Evolutionary conservation across 305 asterid genomes (phyloP), one percentile per base, ranked within the genome.

Genomic region (Fraxinus baroniana): DNA sequence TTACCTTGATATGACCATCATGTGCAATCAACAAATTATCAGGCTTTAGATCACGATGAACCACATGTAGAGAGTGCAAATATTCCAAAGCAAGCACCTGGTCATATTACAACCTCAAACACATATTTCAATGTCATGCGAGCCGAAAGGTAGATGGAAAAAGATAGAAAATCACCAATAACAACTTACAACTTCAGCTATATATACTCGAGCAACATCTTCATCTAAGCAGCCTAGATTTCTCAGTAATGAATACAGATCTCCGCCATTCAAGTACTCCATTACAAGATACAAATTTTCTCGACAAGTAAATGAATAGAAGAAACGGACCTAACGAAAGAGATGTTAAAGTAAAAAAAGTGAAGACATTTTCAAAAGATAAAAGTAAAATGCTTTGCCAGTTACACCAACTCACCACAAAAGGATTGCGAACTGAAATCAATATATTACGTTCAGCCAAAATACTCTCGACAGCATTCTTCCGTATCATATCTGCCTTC

Each of bases 81-180:
- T 97, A 97, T 86, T 97, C 99, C 97, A 95, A 89, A 80, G 99
- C 99, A 90, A 97, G 99, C 78, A 97, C 99, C 99, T 97, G 89
- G 18, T 66, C 87, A 88, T 22, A 62, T 62, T 22, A 62, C 76
- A 87, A 74, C 49, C 72, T 83, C 76, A 81, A 85, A 85, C 73
- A 36, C 81, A 70, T 79, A 70, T 79, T 76, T 80, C 72, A 81
- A 83, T 80, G 73, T 78, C 60, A 64, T 33, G 77, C 62, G 78
- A 81, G 55, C 44, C 15, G 46, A 55, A 68, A 79, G 81, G 80
- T 76, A 13, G 78, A 36, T 75, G 79, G 39, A 30, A 17, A 70
- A 60, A 74, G 35, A 74, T 35, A 5, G 60, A 35, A 86, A 79
- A 72, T 46, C 75, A 80, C 52, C 52, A 84, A 79, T 32, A 85